A percentile compares a stretch with the other conserved stretches of the same genome.
Conservation (phyloP, 108 stramenopile species). For the Cyclostephanos tholiformis region DNA sequence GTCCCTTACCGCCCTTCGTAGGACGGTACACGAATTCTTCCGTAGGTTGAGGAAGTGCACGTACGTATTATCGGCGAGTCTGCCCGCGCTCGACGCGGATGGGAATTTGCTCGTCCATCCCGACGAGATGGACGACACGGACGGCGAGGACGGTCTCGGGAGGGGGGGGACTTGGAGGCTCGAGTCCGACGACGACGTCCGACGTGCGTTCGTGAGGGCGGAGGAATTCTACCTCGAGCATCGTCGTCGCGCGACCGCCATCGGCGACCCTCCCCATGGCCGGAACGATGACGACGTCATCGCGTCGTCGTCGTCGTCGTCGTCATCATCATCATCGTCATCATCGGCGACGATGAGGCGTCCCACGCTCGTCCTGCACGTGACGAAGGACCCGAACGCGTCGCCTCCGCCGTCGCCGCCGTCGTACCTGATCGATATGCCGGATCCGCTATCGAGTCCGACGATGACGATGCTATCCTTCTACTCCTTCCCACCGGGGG, state of each 20-base stretch:
- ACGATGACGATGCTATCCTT: slow-evolving; percentile 92
- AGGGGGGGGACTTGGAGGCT: too few relatives aligned
- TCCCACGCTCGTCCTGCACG: slow-evolving; percentile 74
- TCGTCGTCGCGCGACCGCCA: slow-evolving; percentile 3
- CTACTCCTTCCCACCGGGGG: slow-evolving; percentile 80
- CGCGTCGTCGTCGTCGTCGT: too few relatives aligned
- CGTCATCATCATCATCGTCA: not conserved
- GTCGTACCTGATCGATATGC: slow-evolving; percentile 66
- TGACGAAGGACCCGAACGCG: slow-evolving; percentile 83
- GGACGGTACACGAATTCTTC: slow-evolving; percentile 80
- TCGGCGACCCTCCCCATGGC: too few relatives aligned
- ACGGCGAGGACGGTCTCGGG: too few relatives aligned
- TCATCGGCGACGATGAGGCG: slow-evolving; percentile 50
- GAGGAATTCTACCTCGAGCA: slow-evolving; percentile 58
- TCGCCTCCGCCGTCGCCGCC: slow-evolving; percentile 79
- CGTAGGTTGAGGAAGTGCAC: slow-evolving; percentile 69
- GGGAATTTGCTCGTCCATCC: slow-evolving; percentile 50
- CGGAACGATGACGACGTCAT: slow-evolving; percentile 11
- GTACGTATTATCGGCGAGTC: slow-evolving; percentile 66
- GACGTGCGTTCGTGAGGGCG: too few relatives aligned
- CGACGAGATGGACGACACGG: slow-evolving; percentile 29
- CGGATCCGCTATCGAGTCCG: slow-evolving; percentile 65
- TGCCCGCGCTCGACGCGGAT: slow-evolving; percentile 62
- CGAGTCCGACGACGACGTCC: too few relatives aligned
- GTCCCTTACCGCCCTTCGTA: slow-evolving; percentile 63